Evolutionary conservation across 2,329 filamentous ascomycete genomes (phyloP).

Genomic region (Exserohilum turcica): DNA sequence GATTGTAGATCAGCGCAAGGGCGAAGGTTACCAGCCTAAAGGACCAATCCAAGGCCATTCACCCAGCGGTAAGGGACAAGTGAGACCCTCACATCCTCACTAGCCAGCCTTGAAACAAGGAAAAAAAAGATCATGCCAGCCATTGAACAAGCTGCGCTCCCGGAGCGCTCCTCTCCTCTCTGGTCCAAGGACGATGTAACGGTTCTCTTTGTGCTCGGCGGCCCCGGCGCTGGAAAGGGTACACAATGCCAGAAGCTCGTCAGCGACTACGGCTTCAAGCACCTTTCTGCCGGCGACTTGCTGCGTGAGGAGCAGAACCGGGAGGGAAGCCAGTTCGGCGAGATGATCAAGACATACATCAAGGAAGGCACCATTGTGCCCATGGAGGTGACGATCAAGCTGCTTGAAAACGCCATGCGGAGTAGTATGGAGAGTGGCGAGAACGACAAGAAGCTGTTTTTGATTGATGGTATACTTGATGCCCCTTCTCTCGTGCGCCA

Average conservation of each 20-base stretch:
- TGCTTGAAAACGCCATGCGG: conserved; percentile 93
- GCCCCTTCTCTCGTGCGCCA: too few relatives aligned
- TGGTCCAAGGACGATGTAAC: conserved; percentile 80
- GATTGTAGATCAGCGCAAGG: conserved; percentile 53
- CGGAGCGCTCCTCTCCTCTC: conserved; percentile 64
- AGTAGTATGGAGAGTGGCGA: conserved; percentile 61
- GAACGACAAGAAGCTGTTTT: conserved; percentile 70
- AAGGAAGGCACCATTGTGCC: conserved; percentile 94
- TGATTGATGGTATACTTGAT: conserved; percentile 62
- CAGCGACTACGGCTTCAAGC: conserved; percentile 84
- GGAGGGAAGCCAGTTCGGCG: conserved; percentile 83
- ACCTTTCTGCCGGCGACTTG: conserved; percentile 91
- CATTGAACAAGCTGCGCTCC: conserved; percentile 46
- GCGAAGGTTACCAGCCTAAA: conserved; percentile 36
- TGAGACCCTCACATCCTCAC: conserved; percentile 33
- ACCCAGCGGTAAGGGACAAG: conserved; percentile 33
- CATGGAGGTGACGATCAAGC: conserved; percentile 95
- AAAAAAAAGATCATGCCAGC: conserved; percentile 42
- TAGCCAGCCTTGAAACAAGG: conserved; percentile 19
- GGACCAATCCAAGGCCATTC: conserved; percentile 41
- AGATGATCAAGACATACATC: conserved; percentile 92
- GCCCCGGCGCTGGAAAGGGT: conserved; percentile 93
- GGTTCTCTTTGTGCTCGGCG: conserved; percentile 96
- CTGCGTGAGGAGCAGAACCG: conserved; percentile 92
- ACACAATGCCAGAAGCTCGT: conserved; percentile 93